These are phyloP conservation scores for Mytilinidion resinicola DNA, from an alignment of 495 filamentous ascomycete genomes.

Conservation along the genomic window DNA sequence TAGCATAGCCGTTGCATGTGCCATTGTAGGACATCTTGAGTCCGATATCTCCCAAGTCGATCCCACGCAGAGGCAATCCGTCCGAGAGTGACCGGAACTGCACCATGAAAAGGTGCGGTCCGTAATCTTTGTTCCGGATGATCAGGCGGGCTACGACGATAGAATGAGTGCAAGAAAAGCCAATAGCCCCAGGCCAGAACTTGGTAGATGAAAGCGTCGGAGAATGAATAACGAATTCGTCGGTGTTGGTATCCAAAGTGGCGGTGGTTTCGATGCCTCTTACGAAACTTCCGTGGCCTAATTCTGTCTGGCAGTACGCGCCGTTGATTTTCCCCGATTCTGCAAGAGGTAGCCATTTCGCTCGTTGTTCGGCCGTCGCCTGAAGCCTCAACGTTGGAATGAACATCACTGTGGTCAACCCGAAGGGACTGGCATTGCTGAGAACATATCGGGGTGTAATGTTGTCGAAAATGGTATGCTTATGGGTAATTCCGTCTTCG, in stretches of 20 bases:
- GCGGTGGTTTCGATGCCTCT: conserved; percentile 31
- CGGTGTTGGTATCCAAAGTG: conserved; percentile 22
- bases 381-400: neutral
- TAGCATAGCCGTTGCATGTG: conserved; percentile 21
- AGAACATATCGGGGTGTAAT: conserved; percentile 9
- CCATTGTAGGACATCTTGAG: conserved; percentile 25
- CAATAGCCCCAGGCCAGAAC: conserved; percentile 30
- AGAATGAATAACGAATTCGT: conserved; percentile 31
- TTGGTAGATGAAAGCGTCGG: conserved; percentile 30
- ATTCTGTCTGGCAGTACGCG: conserved; percentile 14
- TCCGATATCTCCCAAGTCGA: conserved; percentile 32
- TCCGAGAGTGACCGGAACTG: conserved; percentile 31
- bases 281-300: conserved; percentile 30
- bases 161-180: conserved; percentile 29
- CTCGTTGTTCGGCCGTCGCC: conserved; percentile 7
- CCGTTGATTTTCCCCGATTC: conserved; percentile 5
- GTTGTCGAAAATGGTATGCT: conserved; percentile 6
- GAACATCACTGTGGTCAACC: conserved; percentile 3
- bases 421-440: conserved; percentile 8
- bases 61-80: conserved; percentile 25
- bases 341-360: conserved; percentile 5
- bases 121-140: conserved; percentile 25
- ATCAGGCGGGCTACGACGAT: conserved; percentile 31
- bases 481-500: conserved; percentile 8
- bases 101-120: conserved; percentile 34